Conservation (phyloP, 2,329 filamentous ascomycete species). For the Epichloe scottii region DNA sequence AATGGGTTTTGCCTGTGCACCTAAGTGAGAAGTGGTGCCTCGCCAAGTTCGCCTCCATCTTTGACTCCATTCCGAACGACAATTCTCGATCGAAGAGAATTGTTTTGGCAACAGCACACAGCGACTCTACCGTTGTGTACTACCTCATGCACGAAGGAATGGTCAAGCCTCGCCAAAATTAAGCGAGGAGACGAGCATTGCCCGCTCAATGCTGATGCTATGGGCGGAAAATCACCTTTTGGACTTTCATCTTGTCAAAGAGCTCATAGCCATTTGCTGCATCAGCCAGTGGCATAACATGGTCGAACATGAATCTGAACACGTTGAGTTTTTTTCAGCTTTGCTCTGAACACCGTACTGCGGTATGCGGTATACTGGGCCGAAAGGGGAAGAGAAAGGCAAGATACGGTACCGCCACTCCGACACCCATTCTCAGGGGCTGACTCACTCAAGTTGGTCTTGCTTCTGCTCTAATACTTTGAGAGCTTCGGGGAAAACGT, state of each 20-base stretch:
- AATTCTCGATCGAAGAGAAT: constrained; percentile 50
- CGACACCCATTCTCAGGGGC: background rate
- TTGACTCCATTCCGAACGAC: constrained; percentile 45
- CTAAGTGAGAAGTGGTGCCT: constrained; percentile 62
- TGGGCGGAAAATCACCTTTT: constrained; percentile 59
- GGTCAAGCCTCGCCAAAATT: constrained; percentile 77
- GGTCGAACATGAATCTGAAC: constrained; percentile 63
- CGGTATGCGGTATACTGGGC: background rate
- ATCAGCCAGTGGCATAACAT: constrained; percentile 56
- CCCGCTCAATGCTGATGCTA: constrained; percentile 11
- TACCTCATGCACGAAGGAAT: constrained; percentile 80
- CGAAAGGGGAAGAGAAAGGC: background rate
- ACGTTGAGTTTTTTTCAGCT: background rate
- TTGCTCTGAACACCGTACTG: background rate
- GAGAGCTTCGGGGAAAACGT: constrained; percentile 54
- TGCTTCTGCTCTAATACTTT: constrained; percentile 54
- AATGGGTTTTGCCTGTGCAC: constrained; percentile 69
- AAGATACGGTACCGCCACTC: background rate
- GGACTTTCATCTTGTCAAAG: constrained; percentile 60
- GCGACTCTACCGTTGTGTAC: constrained; percentile 74
- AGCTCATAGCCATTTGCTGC: constrained; percentile 57
- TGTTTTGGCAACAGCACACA: constrained; percentile 61
- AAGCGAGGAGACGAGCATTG: constrained; percentile 13
- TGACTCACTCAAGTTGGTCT: constrained; percentile 48
- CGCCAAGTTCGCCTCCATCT: constrained; percentile 51